Percentiles rank a stretch among this genome's conserved stretches.
Evolutionary conservation across 2,329 filamentous ascomycete species (phyloP).

Genomic region (Clarireedia sp.): DNA sequence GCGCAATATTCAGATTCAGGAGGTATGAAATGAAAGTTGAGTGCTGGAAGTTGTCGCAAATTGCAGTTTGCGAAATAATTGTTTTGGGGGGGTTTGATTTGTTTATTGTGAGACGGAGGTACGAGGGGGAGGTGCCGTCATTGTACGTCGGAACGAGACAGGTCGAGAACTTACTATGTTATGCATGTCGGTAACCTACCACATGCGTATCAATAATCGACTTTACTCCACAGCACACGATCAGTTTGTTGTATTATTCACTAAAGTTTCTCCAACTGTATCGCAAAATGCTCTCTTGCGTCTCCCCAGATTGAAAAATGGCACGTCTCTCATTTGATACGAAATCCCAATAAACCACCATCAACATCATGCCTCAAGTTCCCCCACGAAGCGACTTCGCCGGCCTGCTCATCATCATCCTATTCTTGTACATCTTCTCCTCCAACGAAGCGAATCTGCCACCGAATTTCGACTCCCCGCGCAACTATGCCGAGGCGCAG

Average conservation of each 20-base stretch:
- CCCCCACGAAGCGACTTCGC: conserved; percentile 24
- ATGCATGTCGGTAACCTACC: too few relatives aligned
- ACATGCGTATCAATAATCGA: too few relatives aligned
- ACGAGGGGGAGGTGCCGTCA: too few relatives aligned
- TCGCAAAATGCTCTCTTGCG: not conserved
- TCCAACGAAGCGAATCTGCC: conserved; percentile 22
- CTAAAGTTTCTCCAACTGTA: not conserved
- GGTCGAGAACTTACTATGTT: too few relatives aligned
- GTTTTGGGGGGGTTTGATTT: too few relatives aligned
- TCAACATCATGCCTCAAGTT: conserved; percentile 17
- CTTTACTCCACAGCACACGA: too few relatives aligned
- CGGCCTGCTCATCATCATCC: conserved; percentile 24
- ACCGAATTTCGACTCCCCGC: conserved; percentile 36
- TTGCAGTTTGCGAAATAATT: too few relatives aligned
- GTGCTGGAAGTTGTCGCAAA: too few relatives aligned
- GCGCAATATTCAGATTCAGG: not conserved
- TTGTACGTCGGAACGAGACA: too few relatives aligned
- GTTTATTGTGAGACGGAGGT: too few relatives aligned
- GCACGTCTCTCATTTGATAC: not conserved
- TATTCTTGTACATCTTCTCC: conserved; percentile 29
- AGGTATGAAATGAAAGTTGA: not conserved
- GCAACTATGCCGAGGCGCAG: conserved; percentile 37
- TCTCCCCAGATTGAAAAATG: conserved; percentile 1
- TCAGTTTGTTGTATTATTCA: not conserved
- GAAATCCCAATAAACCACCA: not conserved